Conservation (phyloP, 2,329 filamentous ascomycete species). For the Dichotomopilus funicola region DNA sequence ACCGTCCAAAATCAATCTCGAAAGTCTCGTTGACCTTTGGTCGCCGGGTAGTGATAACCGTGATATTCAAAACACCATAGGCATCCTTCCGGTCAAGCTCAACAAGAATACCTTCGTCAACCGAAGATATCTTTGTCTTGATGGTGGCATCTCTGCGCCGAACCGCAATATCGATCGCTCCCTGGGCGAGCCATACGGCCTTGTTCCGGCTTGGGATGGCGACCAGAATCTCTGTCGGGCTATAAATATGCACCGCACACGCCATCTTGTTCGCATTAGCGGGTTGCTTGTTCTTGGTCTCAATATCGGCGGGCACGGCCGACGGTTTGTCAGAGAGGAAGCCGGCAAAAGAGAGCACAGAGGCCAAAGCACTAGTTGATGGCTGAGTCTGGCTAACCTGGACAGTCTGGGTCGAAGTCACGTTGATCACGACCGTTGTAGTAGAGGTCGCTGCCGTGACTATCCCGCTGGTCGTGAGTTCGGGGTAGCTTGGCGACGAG, state of each 20-base stretch:
- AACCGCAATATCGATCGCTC: conserved; percentile 51
- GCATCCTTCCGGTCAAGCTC: conserved; percentile 49
- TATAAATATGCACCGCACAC: conserved; percentile 42
- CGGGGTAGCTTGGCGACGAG: conserved; percentile 1
- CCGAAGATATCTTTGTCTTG: conserved; percentile 41
- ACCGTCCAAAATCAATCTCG: conserved; percentile 52
- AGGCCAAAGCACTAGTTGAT: conserved; percentile 25
- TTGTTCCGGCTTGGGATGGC: conserved; percentile 46
- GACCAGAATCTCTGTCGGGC: conserved; percentile 47
- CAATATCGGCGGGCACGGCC: conserved; percentile 19
- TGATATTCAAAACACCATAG: conserved; percentile 51
- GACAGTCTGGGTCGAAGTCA: conserved; percentile 34
- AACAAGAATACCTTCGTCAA: conserved; percentile 46
- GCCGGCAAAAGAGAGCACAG: conserved; percentile 33
- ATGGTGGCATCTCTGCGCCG: conserved; percentile 42
- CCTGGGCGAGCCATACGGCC: conserved; percentile 48
- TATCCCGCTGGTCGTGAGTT: conserved; percentile 7
- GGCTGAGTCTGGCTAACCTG: conserved; percentile 25
- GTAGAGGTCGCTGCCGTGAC: conserved; percentile 18
- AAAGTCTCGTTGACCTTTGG: conserved; percentile 57
- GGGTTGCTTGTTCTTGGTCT: conserved; percentile 26
- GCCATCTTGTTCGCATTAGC: conserved; percentile 35
- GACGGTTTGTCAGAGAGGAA: conserved; percentile 35
- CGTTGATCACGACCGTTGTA: conserved; percentile 32
- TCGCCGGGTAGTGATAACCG: conserved; percentile 51